phyloP scores from a whole-genome alignment of 345 rosid genomes.

The Aquilaria sinensis region DNA sequence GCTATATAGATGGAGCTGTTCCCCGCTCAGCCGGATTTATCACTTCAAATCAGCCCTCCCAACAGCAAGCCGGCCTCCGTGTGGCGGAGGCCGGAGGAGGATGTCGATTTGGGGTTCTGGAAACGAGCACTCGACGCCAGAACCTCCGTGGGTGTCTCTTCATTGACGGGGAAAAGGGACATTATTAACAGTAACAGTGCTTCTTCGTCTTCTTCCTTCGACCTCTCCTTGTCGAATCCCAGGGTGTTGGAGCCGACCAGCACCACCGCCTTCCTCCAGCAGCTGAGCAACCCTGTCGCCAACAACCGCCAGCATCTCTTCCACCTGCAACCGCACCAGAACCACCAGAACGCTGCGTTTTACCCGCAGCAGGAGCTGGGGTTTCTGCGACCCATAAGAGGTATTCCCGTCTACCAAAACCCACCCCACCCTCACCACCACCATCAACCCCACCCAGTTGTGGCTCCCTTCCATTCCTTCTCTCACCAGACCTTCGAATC shows the following conservation, averaged over 20 bases:
- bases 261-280: slow-evolving; percentile 17
- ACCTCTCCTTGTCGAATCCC: slow-evolving; percentile 68
- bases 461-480: slow-evolving; percentile 32
- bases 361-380: slow-evolving; percentile 56
- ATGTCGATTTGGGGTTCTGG: slow-evolving; percentile 50
- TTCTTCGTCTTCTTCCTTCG: slow-evolving; percentile 13
- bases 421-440: slow-evolving; percentile 25
- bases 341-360: slow-evolving; percentile 19
- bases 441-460: background rate
- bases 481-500: slow-evolving; percentile 35
- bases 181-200: slow-evolving; percentile 2
- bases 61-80: slow-evolving; percentile 43
- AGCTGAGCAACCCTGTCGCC: slow-evolving; percentile 21
- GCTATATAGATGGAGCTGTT: slow-evolving; percentile 52
- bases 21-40: slow-evolving; percentile 77
- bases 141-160: slow-evolving; percentile 22
- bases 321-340: slow-evolving; percentile 22
- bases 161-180: slow-evolving; percentile 47
- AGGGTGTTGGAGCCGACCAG: slow-evolving; percentile 33
- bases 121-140: slow-evolving; percentile 50
- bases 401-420: slow-evolving; percentile 75
- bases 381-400: slow-evolving; percentile 80
- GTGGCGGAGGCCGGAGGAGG: slow-evolving; percentile 53
- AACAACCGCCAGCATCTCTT: slow-evolving; percentile 25
- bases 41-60: slow-evolving; percentile 71